A percentile compares a stretch with the other conserved stretches of the same genome.
Evolutionary conservation across 345 rosid genomes (phyloP).

Genomic region (Arabis alpina): DNA sequence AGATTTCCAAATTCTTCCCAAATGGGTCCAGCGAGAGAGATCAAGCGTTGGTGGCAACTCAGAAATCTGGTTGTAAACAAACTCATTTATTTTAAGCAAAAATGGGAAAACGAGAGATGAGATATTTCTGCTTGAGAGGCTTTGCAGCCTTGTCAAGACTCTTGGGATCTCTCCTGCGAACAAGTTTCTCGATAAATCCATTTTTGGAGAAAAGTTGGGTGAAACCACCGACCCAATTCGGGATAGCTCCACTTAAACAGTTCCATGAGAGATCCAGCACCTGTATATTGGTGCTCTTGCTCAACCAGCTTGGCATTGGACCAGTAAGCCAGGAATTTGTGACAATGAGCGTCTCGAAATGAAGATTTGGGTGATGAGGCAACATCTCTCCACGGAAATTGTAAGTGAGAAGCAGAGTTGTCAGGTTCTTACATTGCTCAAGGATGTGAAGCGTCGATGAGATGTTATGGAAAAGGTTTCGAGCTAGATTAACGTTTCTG

Average conservation of each 20-base stretch:
- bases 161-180: conserved; percentile 58
- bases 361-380: conserved; percentile 49
- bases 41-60: conserved; percentile 41
- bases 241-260: conserved; percentile 50
- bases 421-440: conserved; percentile 60
- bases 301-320: conserved; percentile 63
- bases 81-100: conserved; percentile 39
- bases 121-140: conserved; percentile 44
- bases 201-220: conserved; percentile 51
- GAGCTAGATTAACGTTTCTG: conserved; percentile 53
- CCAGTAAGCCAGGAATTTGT: conserved; percentile 55
- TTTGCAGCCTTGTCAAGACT: conserved; percentile 49
- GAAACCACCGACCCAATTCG: conserved; percentile 50
- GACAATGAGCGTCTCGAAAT: conserved; percentile 51
- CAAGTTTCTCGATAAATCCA: conserved; percentile 60
- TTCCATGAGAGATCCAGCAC: conserved; percentile 81
- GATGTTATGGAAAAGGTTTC: conserved; percentile 52
- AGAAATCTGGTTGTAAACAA: conserved; percentile 21
- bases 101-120: conserved; percentile 48
- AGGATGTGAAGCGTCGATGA: conserved; percentile 57
- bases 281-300: conserved; percentile 48
- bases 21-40: conserved; percentile 43
- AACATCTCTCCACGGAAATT: conserved; percentile 56
- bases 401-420: conserved; percentile 51
- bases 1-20: conserved; percentile 56